Evolutionary conservation across 148 eudicot genomes (phyloP), one percentile per base, ranked within the genome.

Genomic region (Amaranthus hypochondriacus): DNA sequence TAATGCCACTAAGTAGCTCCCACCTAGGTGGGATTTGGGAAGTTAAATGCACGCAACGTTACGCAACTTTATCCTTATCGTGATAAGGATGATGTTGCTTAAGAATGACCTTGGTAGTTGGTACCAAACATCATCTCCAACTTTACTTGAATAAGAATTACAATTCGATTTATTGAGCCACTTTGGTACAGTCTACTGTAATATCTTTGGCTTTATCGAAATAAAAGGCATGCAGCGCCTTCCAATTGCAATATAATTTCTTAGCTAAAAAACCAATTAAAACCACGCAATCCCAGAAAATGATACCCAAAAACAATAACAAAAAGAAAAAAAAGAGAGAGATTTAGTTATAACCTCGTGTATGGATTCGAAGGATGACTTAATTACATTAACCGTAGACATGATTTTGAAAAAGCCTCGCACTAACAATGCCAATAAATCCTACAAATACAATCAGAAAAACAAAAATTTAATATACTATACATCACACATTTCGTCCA

Each of bases 361-460:
- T 43, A 80, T 60, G 51, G 76, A 73, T 53, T 80, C 83, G 52
- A 60, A 65, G 47, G 83, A 69, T 52, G 83, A 80, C 76, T 80
- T 80, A 21, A 76, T 72, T 7, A 80, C 79, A 72, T 80, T 78
- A 53, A 75, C 57, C 6, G 62, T 70, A 53, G 83, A 72, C 83
- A 80, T 80, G 62, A 47, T 62, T 63, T 13, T 7, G 48, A 0
- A 14, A 51, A 53, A 73, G 15, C 43, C 47, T 47, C 67, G 15
- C 15, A 63, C 62, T 43, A 77, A 48, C 11, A 47, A 66, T 50
- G 39, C 61, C 64, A 47, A 14, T 12, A 56, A 56, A 56, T 48
- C 42, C 66, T 46, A 62, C 56, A 64, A 6, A 6, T 11, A 13
- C 6, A 7, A 43, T 18, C n/a, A 12, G 12, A 12, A 9, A 55